These are phyloP conservation scores for Colletotrichum sp. DNA, from an alignment of 2,329 filamentous ascomycete genomes.

Conservation along the genomic window DNA sequence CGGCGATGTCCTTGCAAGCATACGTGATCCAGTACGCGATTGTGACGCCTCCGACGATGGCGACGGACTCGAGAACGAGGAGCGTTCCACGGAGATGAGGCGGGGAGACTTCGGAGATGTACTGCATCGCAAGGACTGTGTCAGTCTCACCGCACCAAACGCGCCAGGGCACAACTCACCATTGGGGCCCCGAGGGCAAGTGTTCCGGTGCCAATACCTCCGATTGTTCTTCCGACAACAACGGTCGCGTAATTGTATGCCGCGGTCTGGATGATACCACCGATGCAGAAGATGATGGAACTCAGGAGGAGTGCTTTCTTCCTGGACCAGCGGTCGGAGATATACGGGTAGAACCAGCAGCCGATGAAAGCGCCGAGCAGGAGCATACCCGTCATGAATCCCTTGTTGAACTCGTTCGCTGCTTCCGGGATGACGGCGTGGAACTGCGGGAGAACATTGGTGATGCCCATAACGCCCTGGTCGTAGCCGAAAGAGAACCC, in stretches of 20 bases:
- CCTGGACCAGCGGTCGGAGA: slow-evolving; percentile 45
- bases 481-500: slow-evolving; percentile 37
- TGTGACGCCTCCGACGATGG: slow-evolving; percentile 56
- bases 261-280: slow-evolving; percentile 43
- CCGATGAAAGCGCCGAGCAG: slow-evolving; percentile 43
- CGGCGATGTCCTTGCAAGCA: slow-evolving; percentile 47
- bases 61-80: slow-evolving; percentile 55
- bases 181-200: slow-evolving; percentile 25
- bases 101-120: slow-evolving; percentile 38
- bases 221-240: slow-evolving; percentile 31
- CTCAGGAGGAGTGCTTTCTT: slow-evolving; percentile 45
- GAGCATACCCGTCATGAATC: slow-evolving; percentile 47
- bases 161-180: background rate
- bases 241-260: slow-evolving; percentile 28
- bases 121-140: slow-evolving; percentile 24
- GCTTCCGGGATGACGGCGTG: slow-evolving; percentile 39
- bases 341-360: slow-evolving; percentile 35
- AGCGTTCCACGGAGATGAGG: slow-evolving; percentile 43
- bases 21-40: slow-evolving; percentile 61
- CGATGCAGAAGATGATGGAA: slow-evolving; percentile 43
- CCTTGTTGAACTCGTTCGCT: slow-evolving; percentile 19
- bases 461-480: slow-evolving; percentile 42
- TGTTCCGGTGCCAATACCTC: slow-evolving; percentile 34
- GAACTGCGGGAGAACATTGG: slow-evolving; percentile 50
- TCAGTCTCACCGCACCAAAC: rapidly evolving